Base-by-base conservation (phyloP, 768 basidiomycete genomes). In the Dacryopinax spathularia region DNA sequence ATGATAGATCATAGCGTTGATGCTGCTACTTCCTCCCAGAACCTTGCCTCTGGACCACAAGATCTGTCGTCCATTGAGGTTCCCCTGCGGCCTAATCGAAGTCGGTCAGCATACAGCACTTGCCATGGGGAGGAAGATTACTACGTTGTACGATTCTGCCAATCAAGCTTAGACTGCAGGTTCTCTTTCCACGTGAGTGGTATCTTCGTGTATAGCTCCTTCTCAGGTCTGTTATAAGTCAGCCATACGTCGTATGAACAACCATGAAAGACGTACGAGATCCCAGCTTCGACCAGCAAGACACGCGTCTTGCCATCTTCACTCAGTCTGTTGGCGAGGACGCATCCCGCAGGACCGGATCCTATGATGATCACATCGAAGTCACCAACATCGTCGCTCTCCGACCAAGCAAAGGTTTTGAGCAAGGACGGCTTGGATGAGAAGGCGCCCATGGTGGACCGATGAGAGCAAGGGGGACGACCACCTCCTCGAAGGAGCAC, bases 341-440 rank as follows among this genome's bases (percentile, higher is more conserved):
- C 75, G 39, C 75, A 77, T 25, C 77, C 77, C 12, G 76, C 75
- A 0, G 77, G 76, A n/a, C 77, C 77, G 33, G 77, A 76, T 44
- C 67, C 67, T 27, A 67, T 66, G 41, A 68, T 37, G 33, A 68
- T 65, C 60, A 65, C 62, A 64, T 66, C 60, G 9, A 25, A 56
- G 48, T 56, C 48, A n/a, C n/a, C n/a, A n/a, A n/a, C n/a, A n/a
- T n/a, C n/a, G n/a, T n/a, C n/a, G n/a, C n/a, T n/a, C n/a, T n/a
- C n/a, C n/a, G n/a, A n/a, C n/a, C n/a, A n/a, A n/a, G n/a, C n/a
- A n/a, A n/a, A n/a, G n/a, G n/a, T n/a, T n/a, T n/a, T n/a, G n/a
- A n/a, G n/a, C n/a, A n/a, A n/a, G n/a, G n/a, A n/a, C n/a, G n/a
- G n/a, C n/a, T n/a, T n/a, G n/a, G n/a, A n/a, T n/a, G n/a, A n/a